Evolutionary conservation across 2,329 filamentous ascomycete species (phyloP).

Genomic region (Neofusicoccum laricinum): DNA sequence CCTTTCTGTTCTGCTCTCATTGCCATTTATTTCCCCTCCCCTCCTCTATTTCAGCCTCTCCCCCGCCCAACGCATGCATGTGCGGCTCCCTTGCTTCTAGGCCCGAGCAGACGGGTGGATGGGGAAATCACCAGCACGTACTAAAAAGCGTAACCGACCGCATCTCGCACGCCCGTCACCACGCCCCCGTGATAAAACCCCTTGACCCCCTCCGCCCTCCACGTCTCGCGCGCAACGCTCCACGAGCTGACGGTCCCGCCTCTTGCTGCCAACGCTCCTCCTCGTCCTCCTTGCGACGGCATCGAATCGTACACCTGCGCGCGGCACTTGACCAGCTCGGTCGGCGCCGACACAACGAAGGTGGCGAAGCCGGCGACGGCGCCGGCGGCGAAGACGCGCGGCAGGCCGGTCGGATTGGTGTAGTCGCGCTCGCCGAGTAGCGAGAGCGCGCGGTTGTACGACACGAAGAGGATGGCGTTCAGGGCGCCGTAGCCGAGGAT

Average conservation of each 20-base stretch:
- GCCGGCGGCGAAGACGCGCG: conserved; percentile 74
- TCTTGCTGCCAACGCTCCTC: conserved; percentile 26
- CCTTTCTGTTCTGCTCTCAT: background rate
- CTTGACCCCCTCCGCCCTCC: conserved; percentile 56
- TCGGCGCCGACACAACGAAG: conserved; percentile 82
- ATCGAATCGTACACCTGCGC: conserved; percentile 60
- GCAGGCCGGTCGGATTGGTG: conserved; percentile 43
- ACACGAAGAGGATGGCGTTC: conserved; percentile 85
- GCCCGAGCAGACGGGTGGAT: too few relatives aligned
- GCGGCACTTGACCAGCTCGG: conserved; percentile 86
- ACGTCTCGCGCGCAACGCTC: conserved; percentile 61
- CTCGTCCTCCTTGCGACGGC: background rate
- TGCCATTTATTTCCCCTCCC: background rate
- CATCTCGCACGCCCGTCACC: conserved; percentile 79
- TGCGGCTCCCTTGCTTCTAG: too few relatives aligned
- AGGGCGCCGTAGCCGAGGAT: conserved; percentile 87
- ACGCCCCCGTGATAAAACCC: conserved; percentile 79
- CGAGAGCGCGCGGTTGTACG: conserved; percentile 80
- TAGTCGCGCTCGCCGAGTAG: conserved; percentile 48
- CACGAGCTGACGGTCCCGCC: conserved; percentile 50
- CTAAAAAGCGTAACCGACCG: conserved; percentile 95
- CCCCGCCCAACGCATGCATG: too few relatives aligned
- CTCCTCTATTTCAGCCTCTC: background rate
- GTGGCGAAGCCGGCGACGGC: conserved; percentile 79
- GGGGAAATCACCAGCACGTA: conserved; percentile 35